Evolutionary conservation across 2,329 filamentous ascomycete species (phyloP), one percentile per base, ranked within the genome.

Genomic region (Trichoderma sp.): DNA sequence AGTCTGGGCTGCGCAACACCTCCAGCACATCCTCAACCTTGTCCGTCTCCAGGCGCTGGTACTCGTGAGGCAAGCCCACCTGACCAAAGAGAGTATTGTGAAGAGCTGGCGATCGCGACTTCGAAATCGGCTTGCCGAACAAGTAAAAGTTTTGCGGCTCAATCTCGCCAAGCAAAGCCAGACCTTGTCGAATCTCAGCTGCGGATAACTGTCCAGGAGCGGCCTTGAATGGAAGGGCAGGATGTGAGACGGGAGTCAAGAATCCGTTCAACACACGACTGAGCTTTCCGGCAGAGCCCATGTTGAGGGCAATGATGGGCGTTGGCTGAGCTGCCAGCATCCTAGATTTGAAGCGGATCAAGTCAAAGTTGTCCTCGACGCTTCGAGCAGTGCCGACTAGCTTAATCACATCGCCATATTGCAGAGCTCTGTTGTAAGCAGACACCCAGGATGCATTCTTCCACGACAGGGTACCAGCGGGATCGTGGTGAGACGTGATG

Each of bases 401-500:
- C 84, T 99, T 99, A 83, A 99, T 94, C 72, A 98, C 87, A 78
- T 98, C 94, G 62, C 95, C 96, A 77, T 93, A 93, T 79, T 97
- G 92, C 15, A 98, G 84, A 18, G 95, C 95, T 78, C 90, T 90
- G 82, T 98, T 98, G 85, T 97, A 98, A 82, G 90, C 91, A 32
- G 91, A 88, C 71, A 96, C 90, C 95, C 96, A 99, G 0, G 93
- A 93, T n/a, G 93, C 94, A 76, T 97, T 95, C 74, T 87, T 90
- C 96, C 96, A 99, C 2, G 93, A 95, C 21, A 98, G 85, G 26
- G 86, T 85, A 9, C 92, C 92, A 71, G 88, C 83, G 0, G 94
- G 93, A 79, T 99, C 96, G 80, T 99, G 96, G 80, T 99, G 95
- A 0, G 96, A 99, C 9, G 95, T 94, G 76, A 99, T 97, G 78